Base-by-base conservation (phyloP, 2,329 filamentous ascomycete species). In the Diaporthe australafricana region DNA sequence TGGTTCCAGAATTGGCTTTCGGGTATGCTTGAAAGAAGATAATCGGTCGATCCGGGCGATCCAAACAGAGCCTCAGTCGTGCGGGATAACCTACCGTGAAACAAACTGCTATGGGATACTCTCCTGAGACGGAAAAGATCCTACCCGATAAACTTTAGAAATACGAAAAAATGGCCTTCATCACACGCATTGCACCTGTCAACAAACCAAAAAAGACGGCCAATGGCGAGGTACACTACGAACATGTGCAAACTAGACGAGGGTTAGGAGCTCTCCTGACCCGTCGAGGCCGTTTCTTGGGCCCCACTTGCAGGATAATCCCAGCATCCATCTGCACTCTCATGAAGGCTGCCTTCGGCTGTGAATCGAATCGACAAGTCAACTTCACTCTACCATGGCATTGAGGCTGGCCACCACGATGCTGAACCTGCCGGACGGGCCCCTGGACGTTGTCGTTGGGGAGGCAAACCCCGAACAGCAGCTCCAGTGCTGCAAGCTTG, bases 1-100 rank as follows among this genome's bases (percentile, higher is more conserved):
- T 50, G 45, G 60, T 14, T 22, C 30, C 45, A 38, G 9, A 50
- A 20, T n/a, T 50, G 60, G 30, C 60, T 47, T 45, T 50, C 45
- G 60, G 42, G 27, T 48, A 20, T 35, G 60, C 14, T 38, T 27
- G 27, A 22, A 35, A 35, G 9, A 35, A 5, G 32, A 35, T 20
- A 25, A 63, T 48, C 60, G 42, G 60, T 50, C 60, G 60, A 65
- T 65, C 60, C 60, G 60, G 45, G n/a, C 8, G 3, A 48, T 48
- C 60, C 45, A 50, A 20, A 35, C 55, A 60, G 57, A 20, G 55
- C 55, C 35, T 27, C 55, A 38, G 14, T 35, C 35, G 55, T 11
- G 3, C 38, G 9, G n/a, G n/a, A n/a, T n/a, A n/a, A n/a, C n/a
- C n/a, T n/a, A n/a, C n/a, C n/a, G n/a, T n/a, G n/a, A n/a, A n/a